phyloP scores from a whole-genome alignment of 306 rosid species.

The Ormosia semicastrata region DNA sequence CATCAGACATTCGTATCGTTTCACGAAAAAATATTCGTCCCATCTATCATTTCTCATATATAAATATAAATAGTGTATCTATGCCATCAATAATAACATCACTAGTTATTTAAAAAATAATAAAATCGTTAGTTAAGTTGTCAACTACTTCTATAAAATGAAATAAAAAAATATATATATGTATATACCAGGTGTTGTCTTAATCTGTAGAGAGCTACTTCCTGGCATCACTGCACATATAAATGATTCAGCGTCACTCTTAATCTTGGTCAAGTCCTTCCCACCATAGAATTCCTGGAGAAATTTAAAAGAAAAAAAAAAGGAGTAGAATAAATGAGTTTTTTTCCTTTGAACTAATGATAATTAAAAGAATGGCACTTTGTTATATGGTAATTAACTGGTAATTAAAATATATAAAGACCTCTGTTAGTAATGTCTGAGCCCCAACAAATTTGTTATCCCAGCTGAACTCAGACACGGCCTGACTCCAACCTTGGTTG shows the following conservation, averaged over 20 bases:
- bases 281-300: constrained; percentile 66
- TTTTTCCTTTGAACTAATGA: background rate
- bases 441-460: constrained; percentile 88
- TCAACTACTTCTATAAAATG: background rate
- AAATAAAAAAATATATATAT: background rate
- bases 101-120: too few species aligned
- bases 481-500: constrained; percentile 80
- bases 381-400: background rate
- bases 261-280: constrained; percentile 51
- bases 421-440: constrained; percentile 68
- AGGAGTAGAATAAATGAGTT: background rate
- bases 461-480: constrained; percentile 77
- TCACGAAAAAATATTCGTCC: too few species aligned
- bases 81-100: background rate
- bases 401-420: background rate
- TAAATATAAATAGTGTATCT: too few species aligned
- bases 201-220: constrained; percentile 63
- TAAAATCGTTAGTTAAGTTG: too few species aligned
- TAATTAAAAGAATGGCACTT: background rate
- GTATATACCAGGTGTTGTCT: constrained; percentile 62
- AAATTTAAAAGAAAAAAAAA: background rate
- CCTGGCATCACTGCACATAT: constrained; percentile 76
- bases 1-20: too few species aligned
- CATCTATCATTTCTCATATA: too few species aligned
- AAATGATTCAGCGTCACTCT: constrained; percentile 62